These are phyloP conservation scores for Oryza officinalis DNA, from an alignment of 176 grass and related monocot species.

Conservation along the genomic window DNA sequence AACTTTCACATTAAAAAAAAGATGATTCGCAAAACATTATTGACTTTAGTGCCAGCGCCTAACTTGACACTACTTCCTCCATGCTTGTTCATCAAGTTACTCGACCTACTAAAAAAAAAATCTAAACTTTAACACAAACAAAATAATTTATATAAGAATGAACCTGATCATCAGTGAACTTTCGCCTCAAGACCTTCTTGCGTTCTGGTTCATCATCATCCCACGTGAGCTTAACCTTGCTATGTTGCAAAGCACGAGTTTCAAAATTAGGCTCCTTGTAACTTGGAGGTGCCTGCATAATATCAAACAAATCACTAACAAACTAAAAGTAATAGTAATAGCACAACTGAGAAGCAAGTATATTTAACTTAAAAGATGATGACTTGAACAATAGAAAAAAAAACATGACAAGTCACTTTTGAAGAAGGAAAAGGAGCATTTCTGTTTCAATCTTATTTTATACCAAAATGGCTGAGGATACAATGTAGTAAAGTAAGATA, in stretches of 20 bases:
- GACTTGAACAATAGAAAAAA: not conserved
- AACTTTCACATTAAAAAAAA: not conserved
- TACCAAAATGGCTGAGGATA: slow-evolving; percentile 3
- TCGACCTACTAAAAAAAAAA: not conserved
- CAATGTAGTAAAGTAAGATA: slow-evolving; percentile 35
- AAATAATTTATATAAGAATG: slow-evolving; percentile 2
- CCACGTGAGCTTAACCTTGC: slow-evolving; percentile 82
- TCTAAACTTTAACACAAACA: not conserved
- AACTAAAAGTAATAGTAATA: slow-evolving; percentile 9
- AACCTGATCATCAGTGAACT: slow-evolving; percentile 90
- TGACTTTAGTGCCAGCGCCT: not conserved
- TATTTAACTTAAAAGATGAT: not conserved
- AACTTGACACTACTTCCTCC: not conserved
- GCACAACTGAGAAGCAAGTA: not conserved
- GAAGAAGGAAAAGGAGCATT: not conserved
- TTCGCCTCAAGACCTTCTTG: slow-evolving; percentile 67
- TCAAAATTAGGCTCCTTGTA: slow-evolving; percentile 86
- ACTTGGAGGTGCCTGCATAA: slow-evolving; percentile 53
- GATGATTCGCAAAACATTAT: not conserved
- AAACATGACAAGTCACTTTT: not conserved
- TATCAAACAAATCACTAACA: slow-evolving; percentile 16
- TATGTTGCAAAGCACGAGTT: slow-evolving; percentile 85
- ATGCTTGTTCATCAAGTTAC: not conserved
- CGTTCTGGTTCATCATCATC: slow-evolving; percentile 88
- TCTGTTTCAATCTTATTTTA: not conserved